Base-by-base conservation (phyloP, 2,329 filamentous ascomycete species). In the Colletotrichum limetticola region DNA sequence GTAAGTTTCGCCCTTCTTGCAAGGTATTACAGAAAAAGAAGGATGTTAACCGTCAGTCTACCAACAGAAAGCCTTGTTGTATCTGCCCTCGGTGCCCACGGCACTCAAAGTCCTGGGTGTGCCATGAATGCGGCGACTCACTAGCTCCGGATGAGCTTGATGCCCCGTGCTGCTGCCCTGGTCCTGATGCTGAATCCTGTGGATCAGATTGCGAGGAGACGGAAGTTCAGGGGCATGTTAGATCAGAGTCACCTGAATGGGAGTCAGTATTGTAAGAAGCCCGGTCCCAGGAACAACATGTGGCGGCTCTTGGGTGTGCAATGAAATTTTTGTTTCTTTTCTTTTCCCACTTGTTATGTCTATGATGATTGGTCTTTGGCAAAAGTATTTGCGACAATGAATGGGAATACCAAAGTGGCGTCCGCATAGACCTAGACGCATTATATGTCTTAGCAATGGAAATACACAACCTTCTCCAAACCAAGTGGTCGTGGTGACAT, bases 331-430 rank as follows among this genome's bases (percentile, higher is more conserved):
- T 5, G 26, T 19, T n/a, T 4, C 5, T 65, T 67, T 75, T n/a
- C 32, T 58, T 56, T 12, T 60, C 56, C 63, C 19, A 9, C 46
- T 46, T 24, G 19, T 52, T n/a, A 26, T 14, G 28, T 60, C 28
- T 67, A 60, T n/a, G 55, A 75, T 52, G 55, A 53, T 49, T 78
- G 77, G 57, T 88, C 87, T 72, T 91, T 91, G 16, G 90, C 91
- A 82, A 92, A 92, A 0, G 90, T 92, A 74, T 91, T 91, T 49
- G 91, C 91, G 28, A 92, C 90, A 72, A 92, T 92, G 30, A 92
- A 87, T 0, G 91, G 91, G 76, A 92, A 92, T 75, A 89, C 91
- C 0, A 89, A 86, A 0, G 91, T 92, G 2, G 90, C 91, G 76
- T 92, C 91, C 55, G 90, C 83, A 76, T 92, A 92, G 1, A 92